Base-by-base conservation (phyloP, 1,284 basidiomycete genomes). In the Cerioporus squamosus region DNA sequence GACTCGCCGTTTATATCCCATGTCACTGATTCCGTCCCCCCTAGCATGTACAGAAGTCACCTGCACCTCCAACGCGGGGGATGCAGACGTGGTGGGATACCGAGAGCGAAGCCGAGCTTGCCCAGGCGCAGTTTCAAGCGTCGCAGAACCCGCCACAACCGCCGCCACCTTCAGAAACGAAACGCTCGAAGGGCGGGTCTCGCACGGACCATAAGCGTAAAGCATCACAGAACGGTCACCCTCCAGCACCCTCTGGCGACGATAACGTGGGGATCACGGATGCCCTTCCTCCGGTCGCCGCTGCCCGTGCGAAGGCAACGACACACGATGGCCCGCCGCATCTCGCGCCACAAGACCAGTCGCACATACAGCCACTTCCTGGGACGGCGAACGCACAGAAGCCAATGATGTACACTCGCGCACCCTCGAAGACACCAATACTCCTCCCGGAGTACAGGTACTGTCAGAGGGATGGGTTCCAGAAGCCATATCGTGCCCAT, bases 401-500 rank as follows among this genome's bases (percentile, higher is more conserved):
- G 14, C 66, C 70, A 5, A 65, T 65, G 68, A 71, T 60, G 64
- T 65, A 54, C 50, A 69, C 70, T 5, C 73, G 85, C 52, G 68
- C 73, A 44, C 84, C 84, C 0, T 74, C 81, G 2, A 70, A 68
- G 23, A 75, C 76, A 6, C 83, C 87, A 0, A 68, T 83, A 1
- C 68, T 91, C 43, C 75, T 77, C 5, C 83, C 83, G 22, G 81
- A 82, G 51, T 77, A 84, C 65, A 74, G 87, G 36, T 90, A 87
- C 69, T 90, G 88, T 67, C 56, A 70, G 9, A 74, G 72, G 12
- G 87, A 89, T 61, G 75, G 74, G 14, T 75, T 88, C 26, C 72
- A 87, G 39, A 92, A 91, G 68, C 91, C 91, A 0, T 81, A 82
- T 58, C 72, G 91, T 40, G 75, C 88, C 8, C 92, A 94, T 71